phyloP scores from a whole-genome alignment of 345 rosid species.

The Ricinus communis region DNA sequence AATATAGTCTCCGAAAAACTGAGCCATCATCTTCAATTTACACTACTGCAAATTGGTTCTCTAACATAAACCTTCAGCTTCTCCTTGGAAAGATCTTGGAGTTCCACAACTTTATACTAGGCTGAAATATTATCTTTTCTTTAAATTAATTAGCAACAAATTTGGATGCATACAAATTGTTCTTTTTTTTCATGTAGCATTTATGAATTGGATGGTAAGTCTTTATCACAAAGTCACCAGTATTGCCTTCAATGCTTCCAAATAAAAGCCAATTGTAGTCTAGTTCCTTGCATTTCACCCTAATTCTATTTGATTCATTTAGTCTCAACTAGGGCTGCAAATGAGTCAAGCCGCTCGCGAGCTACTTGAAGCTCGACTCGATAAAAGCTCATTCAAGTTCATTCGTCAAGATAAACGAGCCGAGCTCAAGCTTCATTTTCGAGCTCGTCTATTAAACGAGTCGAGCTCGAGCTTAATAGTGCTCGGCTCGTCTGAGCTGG shows the following conservation, averaged over 20 bases:
- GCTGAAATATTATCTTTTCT: not conserved
- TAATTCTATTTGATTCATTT: too few species aligned
- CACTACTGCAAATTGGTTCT: not conserved
- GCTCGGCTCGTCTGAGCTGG: too few species aligned
- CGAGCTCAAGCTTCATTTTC: too few species aligned
- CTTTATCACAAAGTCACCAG: not conserved
- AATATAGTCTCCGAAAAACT: not conserved
- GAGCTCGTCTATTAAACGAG: too few species aligned
- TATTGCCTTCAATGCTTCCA: not conserved
- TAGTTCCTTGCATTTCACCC: not conserved
- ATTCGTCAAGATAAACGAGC: too few species aligned
- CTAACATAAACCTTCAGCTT: not conserved
- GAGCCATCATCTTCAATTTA: not conserved
- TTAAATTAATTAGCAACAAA: not conserved
- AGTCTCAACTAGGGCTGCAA: too few species aligned
- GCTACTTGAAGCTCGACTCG: too few species aligned
- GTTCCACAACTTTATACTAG: not conserved
- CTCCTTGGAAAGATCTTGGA: not conserved
- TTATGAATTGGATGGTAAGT: not conserved
- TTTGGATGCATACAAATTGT: not conserved
- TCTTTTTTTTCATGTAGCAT: not conserved
- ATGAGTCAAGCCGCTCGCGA: too few species aligned
- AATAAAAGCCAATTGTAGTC: not conserved
- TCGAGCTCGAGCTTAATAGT: too few species aligned
- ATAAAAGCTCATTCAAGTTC: too few species aligned